Percentiles rank a stretch among this genome's conserved stretches.
These are phyloP conservation scores for Fusarium sp. DNA, from an alignment of 2,329 filamentous ascomycete genomes.

Conservation along the genomic window DNA sequence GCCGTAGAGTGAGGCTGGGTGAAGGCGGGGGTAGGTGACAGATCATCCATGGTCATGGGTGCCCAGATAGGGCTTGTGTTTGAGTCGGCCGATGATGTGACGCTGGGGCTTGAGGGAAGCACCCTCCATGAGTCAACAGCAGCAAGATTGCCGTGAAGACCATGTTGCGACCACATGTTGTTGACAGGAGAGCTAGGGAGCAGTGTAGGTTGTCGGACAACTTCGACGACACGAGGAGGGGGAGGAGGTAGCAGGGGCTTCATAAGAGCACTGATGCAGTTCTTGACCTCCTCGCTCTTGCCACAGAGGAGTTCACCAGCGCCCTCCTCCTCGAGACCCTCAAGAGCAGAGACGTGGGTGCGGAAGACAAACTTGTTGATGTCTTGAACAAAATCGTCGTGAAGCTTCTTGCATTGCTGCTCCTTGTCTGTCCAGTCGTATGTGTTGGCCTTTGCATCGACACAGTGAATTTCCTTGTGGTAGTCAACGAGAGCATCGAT, in stretches of 20 bases:
- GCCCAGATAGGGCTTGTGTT: slow-evolving; percentile 79
- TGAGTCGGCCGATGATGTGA: slow-evolving; percentile 78
- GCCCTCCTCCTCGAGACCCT: slow-evolving; percentile 96
- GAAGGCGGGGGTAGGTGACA: slow-evolving; percentile 84
- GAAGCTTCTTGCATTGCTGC: slow-evolving; percentile 93
- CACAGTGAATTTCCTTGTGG: slow-evolving; percentile 94
- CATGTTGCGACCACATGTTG: slow-evolving; percentile 83
- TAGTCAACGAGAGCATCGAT: slow-evolving; percentile 95
- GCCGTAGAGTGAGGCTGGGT: slow-evolving; percentile 77
- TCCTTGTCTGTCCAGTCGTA: slow-evolving; percentile 98
- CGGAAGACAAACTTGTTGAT: slow-evolving; percentile 98
- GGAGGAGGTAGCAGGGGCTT: slow-evolving; percentile 87
- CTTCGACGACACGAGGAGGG: slow-evolving; percentile 87
- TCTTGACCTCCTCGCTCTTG: slow-evolving; percentile 93
- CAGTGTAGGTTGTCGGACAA: slow-evolving; percentile 85
- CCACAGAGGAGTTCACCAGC: slow-evolving; percentile 92
- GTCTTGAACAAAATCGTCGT: slow-evolving; percentile 95
- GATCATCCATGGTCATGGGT: slow-evolving; percentile 77
- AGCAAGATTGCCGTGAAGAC: slow-evolving; percentile 71
- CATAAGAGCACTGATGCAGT: slow-evolving; percentile 83
- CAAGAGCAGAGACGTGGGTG: slow-evolving; percentile 86
- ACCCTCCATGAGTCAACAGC: slow-evolving; percentile 89
- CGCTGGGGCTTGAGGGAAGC: slow-evolving; percentile 86
- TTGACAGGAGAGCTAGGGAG: slow-evolving; percentile 83
- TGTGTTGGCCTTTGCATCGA: slow-evolving; percentile 87